These are phyloP conservation scores for Acephala macrosclerotiorum DNA, from an alignment of 2,329 filamentous ascomycete species.

Conservation along the genomic window DNA sequence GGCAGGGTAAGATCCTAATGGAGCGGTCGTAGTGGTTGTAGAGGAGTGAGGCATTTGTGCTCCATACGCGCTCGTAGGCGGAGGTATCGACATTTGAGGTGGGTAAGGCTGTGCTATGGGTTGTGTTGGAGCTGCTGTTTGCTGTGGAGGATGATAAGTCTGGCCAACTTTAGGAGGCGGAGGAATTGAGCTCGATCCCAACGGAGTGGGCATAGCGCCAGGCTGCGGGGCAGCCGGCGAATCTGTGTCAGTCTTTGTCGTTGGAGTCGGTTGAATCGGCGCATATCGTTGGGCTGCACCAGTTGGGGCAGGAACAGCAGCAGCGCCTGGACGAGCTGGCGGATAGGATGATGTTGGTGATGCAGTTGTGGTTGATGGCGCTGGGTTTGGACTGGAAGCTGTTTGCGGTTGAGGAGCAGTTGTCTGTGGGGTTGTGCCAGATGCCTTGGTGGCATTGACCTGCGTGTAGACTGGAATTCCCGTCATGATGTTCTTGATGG, in stretches of 20 bases:
- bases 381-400: conserved; percentile 31
- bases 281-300: conserved; percentile 44
- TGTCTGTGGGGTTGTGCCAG: conserved; percentile 57
- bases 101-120: conserved; percentile 47
- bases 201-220: conserved; percentile 58
- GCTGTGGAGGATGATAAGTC: conserved; percentile 48
- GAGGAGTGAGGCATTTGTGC: conserved; percentile 54
- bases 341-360: conserved; percentile 45
- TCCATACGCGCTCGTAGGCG: conserved; percentile 51
- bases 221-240: conserved; percentile 66
- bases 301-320: conserved; percentile 54
- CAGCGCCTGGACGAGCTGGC: conserved; percentile 56
- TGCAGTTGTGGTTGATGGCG: conserved; percentile 41
- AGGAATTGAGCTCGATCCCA: conserved; percentile 48
- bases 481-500: conserved; percentile 54
- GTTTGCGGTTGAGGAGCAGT: conserved; percentile 36
- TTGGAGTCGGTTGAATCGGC: conserved; percentile 53
- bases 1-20: conserved; percentile 37
- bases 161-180: conserved; percentile 61
- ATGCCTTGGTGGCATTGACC: conserved; percentile 61
- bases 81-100: conserved; percentile 59
- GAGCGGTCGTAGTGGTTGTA: conserved; percentile 48
- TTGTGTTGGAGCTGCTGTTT: conserved; percentile 42
- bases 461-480: conserved; percentile 66
- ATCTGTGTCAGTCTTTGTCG: conserved; percentile 45